Percentiles rank a stretch among this genome's conserved stretches.
Conservation (phyloP, 129 eudicot species). For the Flaveria trinervia region DNA sequence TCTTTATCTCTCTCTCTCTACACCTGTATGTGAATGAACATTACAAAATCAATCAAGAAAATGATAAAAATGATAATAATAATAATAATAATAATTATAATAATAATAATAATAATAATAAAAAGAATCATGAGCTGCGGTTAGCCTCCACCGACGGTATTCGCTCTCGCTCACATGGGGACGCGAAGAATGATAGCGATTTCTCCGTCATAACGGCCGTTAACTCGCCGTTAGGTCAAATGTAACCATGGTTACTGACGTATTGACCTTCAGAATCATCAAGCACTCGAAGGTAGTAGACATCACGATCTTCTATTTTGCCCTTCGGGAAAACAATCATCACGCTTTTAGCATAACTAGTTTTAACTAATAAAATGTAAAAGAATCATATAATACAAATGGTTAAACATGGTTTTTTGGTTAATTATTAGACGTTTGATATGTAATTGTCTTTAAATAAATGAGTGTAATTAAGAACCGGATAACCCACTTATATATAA, state of each 20-base stretch:
- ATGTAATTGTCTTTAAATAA: too few relatives aligned
- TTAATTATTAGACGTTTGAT: too few relatives aligned
- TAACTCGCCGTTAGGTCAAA: conserved; percentile 30
- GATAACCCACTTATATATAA: too few relatives aligned
- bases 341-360: too few relatives aligned
- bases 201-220: conserved; percentile 32
- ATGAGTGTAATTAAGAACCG: too few relatives aligned
- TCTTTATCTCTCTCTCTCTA: conserved; percentile 38
- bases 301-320: conserved; percentile 5
- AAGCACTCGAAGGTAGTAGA: not conserved
- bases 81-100: not conserved
- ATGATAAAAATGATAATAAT: not conserved
- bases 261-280: conserved; percentile 11
- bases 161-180: conserved; percentile 38
- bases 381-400: too few relatives aligned
- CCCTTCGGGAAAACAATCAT: too few relatives aligned
- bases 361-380: too few relatives aligned
- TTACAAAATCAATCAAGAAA: not conserved
- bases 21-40: conserved; percentile 32
- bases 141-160: conserved; percentile 51
- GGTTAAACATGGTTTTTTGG: too few relatives aligned
- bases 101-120: not conserved
- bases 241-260: conserved; percentile 53
- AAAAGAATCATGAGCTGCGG: conserved; percentile 35
- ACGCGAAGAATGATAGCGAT: conserved; percentile 38